These are phyloP conservation scores for Phytophthora niederhauseri DNA, from an alignment of 352 stramenopile genomes.

Conservation along the genomic window DNA sequence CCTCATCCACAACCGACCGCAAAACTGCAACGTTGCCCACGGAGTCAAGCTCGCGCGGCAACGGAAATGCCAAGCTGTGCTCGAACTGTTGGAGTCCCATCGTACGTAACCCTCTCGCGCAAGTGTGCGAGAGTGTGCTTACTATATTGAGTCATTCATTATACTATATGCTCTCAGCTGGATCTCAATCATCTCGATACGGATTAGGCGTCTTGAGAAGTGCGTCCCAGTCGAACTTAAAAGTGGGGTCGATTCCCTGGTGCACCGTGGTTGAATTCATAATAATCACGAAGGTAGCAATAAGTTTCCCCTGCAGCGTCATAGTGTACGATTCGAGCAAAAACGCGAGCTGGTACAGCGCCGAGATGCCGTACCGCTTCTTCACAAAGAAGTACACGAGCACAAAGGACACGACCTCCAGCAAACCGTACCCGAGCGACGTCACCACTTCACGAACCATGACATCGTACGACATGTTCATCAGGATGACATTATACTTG, in stretches of 20 bases:
- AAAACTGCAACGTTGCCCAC: constrained; percentile 45
- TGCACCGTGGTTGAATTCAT: constrained; percentile 23
- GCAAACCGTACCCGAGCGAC: constrained; percentile 13
- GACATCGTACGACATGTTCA: constrained; percentile 9
- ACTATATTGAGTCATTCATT: neutral
- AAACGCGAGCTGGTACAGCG: constrained; percentile 40
- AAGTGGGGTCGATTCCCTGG: constrained; percentile 22
- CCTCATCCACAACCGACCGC: constrained; percentile 40
- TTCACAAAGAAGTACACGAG: constrained; percentile 29
- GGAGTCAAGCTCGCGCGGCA: constrained; percentile 53
- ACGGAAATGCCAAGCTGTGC: constrained; percentile 35
- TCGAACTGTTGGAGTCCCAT: constrained; percentile 23
- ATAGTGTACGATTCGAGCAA: constrained; percentile 39
- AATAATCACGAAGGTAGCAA: constrained; percentile 26
- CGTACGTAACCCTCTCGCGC: neutral
- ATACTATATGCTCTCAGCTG: too few relatives aligned
- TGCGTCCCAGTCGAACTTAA: constrained; percentile 19
- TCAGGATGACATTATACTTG: constrained; percentile 29
- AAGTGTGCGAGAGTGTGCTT: too few relatives aligned
- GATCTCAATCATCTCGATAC: too few relatives aligned
- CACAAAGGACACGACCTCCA: constrained; percentile 29
- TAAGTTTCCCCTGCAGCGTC: constrained; percentile 29
- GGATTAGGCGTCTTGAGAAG: constrained; percentile 11
- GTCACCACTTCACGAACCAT: constrained; percentile 12
- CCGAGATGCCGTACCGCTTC: constrained; percentile 32